Conservation (phyloP, 805 yeast species). For the Myxozyma vanderwaltii region DNA sequence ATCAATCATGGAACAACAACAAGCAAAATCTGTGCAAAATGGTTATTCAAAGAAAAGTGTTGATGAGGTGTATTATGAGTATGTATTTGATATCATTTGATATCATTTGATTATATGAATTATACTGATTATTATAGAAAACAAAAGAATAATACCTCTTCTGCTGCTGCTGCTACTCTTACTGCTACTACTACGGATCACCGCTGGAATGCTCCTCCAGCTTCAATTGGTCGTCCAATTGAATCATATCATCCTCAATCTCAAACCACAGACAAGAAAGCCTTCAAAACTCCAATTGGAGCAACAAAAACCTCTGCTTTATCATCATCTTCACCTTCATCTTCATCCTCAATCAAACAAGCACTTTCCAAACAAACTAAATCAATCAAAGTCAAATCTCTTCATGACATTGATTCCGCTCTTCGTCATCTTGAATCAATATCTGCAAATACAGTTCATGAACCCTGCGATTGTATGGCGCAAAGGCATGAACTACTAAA, state of each 20-base stretch:
- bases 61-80: constrained; percentile 4
- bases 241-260: neutral
- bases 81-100: neutral
- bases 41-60: constrained; percentile 1
- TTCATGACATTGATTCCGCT: constrained; percentile 33
- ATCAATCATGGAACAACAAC: neutral
- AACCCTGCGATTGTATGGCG: constrained; percentile 34
- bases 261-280: constrained; percentile 5
- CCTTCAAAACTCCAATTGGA: neutral
- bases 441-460: neutral
- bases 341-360: neutral
- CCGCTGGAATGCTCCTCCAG: neutral
- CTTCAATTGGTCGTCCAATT: neutral
- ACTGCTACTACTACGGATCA: neutral
- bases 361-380: constrained; percentile 9
- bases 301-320: constrained; percentile 4
- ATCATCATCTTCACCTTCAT: neutral
- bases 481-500: constrained; percentile 80
- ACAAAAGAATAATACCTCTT: neutral
- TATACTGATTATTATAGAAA: neutral
- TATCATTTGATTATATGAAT: neutral
- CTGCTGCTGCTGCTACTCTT: neutral
- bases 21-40: neutral
- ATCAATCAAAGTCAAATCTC: constrained; percentile 21
- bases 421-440: constrained; percentile 25